Evolutionary conservation across 2,329 filamentous ascomycete species (phyloP).

Genomic region (Curvularia verruculosa): DNA sequence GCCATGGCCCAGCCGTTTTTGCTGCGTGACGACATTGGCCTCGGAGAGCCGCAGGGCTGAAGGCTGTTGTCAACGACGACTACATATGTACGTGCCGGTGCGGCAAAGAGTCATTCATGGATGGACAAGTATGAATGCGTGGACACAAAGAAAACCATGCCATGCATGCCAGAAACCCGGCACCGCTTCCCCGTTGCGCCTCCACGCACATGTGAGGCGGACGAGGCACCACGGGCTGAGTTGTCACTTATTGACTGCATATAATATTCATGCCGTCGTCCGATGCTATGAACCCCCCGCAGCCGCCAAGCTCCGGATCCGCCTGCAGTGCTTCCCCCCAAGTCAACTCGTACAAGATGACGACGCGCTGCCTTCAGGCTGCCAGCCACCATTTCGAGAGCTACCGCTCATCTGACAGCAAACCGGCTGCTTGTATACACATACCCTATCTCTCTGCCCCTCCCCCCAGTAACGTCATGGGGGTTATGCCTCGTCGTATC

Average conservation of each 20-base stretch:
- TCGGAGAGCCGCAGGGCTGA: slow-evolving; percentile 13
- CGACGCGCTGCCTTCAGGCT: slow-evolving; percentile 12
- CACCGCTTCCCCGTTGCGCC: slow-evolving; percentile 12
- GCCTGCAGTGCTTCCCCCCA: slow-evolving; percentile 9
- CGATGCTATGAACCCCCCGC: slow-evolving; percentile 1
- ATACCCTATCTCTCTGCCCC: slow-evolving; percentile 22
- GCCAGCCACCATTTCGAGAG: slow-evolving; percentile 8
- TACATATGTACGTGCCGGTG: neutral
- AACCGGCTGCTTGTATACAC: slow-evolving; percentile 20
- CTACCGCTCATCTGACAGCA: slow-evolving; percentile 16
- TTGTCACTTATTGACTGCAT: slow-evolving; percentile 39
- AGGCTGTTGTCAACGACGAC: no score
- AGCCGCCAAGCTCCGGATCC: slow-evolving; percentile 1
- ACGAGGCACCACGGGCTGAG: slow-evolving; percentile 14
- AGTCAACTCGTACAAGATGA: slow-evolving; percentile 8
- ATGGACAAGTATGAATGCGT: neutral
- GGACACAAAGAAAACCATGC: neutral
- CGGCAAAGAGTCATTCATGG: no score
- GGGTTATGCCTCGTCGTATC: slow-evolving; percentile 31
- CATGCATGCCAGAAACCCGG: slow-evolving; percentile 4
- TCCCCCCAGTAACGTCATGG: slow-evolving; percentile 29
- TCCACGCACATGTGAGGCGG: neutral
- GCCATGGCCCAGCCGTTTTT: slow-evolving; percentile 7
- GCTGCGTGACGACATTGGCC: slow-evolving; percentile 33
- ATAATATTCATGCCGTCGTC: slow-evolving; percentile 30